Percentiles rank a stretch among this genome's conserved stretches.
Conservation (phyloP, 2,329 filamentous ascomycete species). For the Zasmidium cellare region DNA sequence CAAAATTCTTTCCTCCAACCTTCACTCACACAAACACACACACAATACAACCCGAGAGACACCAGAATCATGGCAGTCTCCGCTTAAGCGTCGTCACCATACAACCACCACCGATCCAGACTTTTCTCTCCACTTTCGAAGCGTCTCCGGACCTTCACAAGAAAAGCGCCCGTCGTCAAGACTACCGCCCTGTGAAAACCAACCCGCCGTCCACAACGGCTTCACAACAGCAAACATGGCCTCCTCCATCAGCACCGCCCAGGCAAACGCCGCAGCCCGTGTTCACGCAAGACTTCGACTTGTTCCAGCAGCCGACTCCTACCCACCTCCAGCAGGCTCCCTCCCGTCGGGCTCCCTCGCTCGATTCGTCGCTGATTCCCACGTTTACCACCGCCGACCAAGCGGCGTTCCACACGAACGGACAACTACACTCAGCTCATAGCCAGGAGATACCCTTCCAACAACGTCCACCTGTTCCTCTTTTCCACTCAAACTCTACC, state of each 20-base stretch:
- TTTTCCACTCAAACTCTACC: constrained; percentile 58
- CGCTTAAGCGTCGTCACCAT: constrained; percentile 33
- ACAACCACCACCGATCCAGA: constrained; percentile 21
- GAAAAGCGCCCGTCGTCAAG: constrained; percentile 27
- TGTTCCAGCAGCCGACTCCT: constrained; percentile 59
- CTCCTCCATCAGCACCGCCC: constrained; percentile 59
- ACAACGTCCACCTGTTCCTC: constrained; percentile 65
- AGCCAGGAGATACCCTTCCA: constrained; percentile 21
- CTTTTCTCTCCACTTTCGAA: constrained; percentile 29
- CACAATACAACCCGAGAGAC: constrained; percentile 25
- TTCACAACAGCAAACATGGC: constrained; percentile 73
- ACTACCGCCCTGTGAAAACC: constrained; percentile 62
- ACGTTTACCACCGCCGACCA: constrained; percentile 54
- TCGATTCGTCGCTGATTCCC: constrained; percentile 55
- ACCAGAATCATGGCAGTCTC: constrained; percentile 36
- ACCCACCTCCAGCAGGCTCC: constrained; percentile 42
- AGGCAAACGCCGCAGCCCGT: constrained; percentile 50
- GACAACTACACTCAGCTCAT: constrained; percentile 44
- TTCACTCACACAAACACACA: constrained; percentile 16
- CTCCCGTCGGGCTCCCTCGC: constrained; percentile 52
- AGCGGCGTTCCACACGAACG: constrained; percentile 65
- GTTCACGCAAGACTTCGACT: constrained; percentile 70
- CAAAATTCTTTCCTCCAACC: constrained; percentile 13
- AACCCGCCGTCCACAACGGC: constrained; percentile 79
- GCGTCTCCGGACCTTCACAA: constrained; percentile 38